A percentile compares a stretch with the other conserved stretches of the same genome.
These are phyloP conservation scores for Phytophthora brassicae DNA, from an alignment of 352 stramenopile genomes.

Conservation along the genomic window DNA sequence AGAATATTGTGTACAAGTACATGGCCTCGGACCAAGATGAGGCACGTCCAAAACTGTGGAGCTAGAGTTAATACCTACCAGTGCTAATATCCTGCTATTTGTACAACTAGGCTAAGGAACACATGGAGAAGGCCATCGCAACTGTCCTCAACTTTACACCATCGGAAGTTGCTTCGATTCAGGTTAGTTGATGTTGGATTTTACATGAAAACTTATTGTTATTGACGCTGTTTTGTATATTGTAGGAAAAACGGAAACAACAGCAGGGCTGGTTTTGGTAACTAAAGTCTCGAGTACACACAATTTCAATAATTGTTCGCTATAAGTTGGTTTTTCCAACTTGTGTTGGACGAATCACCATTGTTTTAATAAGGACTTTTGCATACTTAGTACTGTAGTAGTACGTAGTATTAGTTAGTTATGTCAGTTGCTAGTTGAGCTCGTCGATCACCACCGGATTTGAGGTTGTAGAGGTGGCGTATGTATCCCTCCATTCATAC, in stretches of 20 bases:
- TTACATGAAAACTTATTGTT: not conserved
- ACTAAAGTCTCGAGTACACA: slow-evolving; percentile 16
- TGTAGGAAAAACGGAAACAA: slow-evolving; percentile 58
- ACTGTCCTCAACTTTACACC: slow-evolving; percentile 87
- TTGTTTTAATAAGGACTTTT: no score
- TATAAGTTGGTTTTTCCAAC: no score
- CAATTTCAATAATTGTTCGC: no score
- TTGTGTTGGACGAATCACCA: no score
- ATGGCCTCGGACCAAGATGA: slow-evolving; percentile 87
- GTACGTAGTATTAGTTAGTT: slow-evolving; percentile 14
- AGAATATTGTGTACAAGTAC: slow-evolving; percentile 92
- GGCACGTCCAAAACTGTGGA: slow-evolving; percentile 29
- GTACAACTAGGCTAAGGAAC: slow-evolving; percentile 60
- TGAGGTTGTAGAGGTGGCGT: slow-evolving; percentile 27
- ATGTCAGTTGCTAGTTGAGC: slow-evolving; percentile 23
- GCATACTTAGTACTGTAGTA: not conserved
- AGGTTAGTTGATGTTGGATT: slow-evolving; percentile 28
- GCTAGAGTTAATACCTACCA: not conserved
- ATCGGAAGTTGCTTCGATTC: slow-evolving; percentile 58
- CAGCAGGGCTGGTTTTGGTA: slow-evolving; percentile 74
- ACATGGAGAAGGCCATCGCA: slow-evolving; percentile 89
- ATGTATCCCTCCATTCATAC: slow-evolving; percentile 37
- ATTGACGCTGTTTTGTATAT: not conserved
- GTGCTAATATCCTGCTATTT: slow-evolving; percentile 7
- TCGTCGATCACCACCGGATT: slow-evolving; percentile 25